A percentile compares a stretch with the other conserved stretches of the same genome.
phyloP scores from a whole-genome alignment of 371 early-diverging fungal species.

The Rhizomucor pusillus region DNA sequence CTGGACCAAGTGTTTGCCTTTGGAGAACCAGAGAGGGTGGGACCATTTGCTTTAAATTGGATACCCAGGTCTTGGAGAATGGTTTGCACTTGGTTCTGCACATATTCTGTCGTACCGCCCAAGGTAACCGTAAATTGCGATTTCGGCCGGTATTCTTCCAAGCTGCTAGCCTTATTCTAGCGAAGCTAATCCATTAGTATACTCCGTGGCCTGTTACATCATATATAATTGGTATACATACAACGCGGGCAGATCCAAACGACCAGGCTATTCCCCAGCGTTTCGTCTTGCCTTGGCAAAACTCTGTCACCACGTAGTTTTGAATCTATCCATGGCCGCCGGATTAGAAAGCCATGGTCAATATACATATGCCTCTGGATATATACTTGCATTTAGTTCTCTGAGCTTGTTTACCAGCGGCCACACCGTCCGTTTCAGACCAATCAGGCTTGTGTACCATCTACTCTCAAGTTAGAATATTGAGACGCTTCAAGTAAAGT shows the following conservation, averaged over 20 bases:
- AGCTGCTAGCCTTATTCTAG: constrained; percentile 11
- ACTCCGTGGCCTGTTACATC: background rate
- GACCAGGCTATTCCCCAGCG: constrained; percentile 73
- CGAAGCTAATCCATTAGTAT: background rate
- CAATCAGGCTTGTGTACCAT: constrained; percentile 71
- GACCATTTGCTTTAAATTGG: constrained; percentile 9
- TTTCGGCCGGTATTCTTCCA: constrained; percentile 31
- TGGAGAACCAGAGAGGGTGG: constrained; percentile 14
- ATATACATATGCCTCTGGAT: background rate
- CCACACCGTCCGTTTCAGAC: constrained; percentile 49
- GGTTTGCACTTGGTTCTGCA: constrained; percentile 7
- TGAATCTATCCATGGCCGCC: constrained; percentile 18
- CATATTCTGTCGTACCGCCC: constrained; percentile 5
- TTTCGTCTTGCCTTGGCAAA: constrained; percentile 56
- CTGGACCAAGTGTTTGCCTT: constrained; percentile 51
- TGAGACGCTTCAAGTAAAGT: background rate
- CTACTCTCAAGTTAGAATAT: constrained; percentile 6
- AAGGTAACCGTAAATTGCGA: constrained; percentile 23
- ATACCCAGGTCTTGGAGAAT: constrained; percentile 37
- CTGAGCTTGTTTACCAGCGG: constrained; percentile 35
- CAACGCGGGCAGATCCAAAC: constrained; percentile 36
- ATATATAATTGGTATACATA: constrained; percentile 9
- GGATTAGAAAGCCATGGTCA: background rate
- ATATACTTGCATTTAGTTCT: constrained; percentile 21
- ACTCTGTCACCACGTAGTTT: constrained; percentile 49